Percentiles rank a stretch among this genome's conserved stretches.
These are phyloP conservation scores for Eragrostis nindensis DNA, from an alignment of 176 grass and related monocot species.

Conservation along the genomic window DNA sequence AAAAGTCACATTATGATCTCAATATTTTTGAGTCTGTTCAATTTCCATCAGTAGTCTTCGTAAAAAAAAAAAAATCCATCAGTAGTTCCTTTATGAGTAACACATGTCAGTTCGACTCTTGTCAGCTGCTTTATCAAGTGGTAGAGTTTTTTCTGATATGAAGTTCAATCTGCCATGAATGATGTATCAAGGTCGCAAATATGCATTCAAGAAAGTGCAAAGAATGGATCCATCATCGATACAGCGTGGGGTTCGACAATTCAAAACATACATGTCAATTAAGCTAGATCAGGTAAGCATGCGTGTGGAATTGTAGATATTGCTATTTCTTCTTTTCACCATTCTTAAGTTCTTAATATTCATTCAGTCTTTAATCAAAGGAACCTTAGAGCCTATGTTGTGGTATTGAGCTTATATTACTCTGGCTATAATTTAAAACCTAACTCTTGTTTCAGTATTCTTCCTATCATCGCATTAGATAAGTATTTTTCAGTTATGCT, in stretches of 20 bases:
- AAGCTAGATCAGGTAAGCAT: constrained; percentile 56
- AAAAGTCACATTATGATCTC: constrained; percentile 5
- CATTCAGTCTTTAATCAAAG: background rate
- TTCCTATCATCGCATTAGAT: constrained; percentile 5
- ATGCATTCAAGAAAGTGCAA: constrained; percentile 64
- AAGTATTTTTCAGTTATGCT: constrained; percentile 16
- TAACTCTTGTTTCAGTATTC: constrained; percentile 41
- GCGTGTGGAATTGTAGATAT: constrained; percentile 27
- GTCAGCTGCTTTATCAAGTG: constrained; percentile 27
- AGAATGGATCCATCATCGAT: constrained; percentile 57
- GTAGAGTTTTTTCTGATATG: constrained; percentile 42
- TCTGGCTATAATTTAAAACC: constrained; percentile 8
- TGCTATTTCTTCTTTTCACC: constrained; percentile 2
- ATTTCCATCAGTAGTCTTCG: too few relatives aligned
- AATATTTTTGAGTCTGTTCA: background rate
- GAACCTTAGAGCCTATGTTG: constrained; percentile 3
- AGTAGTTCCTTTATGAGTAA: background rate
- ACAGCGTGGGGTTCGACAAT: constrained; percentile 59
- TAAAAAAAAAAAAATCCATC: too few relatives aligned
- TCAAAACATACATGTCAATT: constrained; percentile 67
- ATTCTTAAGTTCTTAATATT: background rate
- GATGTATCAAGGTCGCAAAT: constrained; percentile 49
- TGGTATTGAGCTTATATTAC: constrained; percentile 18
- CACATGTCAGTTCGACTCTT: background rate
- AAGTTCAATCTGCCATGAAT: constrained; percentile 17